Conservation (phyloP, 441 rosid species). For the Erysimum cheiri region DNA sequence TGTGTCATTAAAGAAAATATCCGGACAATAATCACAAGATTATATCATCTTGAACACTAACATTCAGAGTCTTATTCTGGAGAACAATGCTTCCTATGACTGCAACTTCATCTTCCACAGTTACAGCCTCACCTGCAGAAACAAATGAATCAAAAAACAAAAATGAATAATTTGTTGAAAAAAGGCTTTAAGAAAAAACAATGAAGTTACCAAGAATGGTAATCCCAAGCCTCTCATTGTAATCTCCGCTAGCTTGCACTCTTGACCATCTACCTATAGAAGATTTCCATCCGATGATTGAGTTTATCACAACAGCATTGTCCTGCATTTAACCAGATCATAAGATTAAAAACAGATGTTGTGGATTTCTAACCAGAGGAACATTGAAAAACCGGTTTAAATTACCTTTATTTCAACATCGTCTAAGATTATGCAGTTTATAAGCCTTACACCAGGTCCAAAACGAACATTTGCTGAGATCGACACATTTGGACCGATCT, state of each 20-base stretch:
- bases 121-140: slow-evolving; percentile 73
- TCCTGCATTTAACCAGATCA: slow-evolving; percentile 50
- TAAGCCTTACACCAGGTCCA: slow-evolving; percentile 92
- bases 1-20: not conserved
- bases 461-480: slow-evolving; percentile 93
- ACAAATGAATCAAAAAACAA: slow-evolving; percentile 35
- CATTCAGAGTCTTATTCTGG: slow-evolving; percentile 63
- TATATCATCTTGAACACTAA: slow-evolving; percentile 71
- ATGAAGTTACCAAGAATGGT: slow-evolving; percentile 65
- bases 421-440: slow-evolving; percentile 76
- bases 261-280: slow-evolving; percentile 82
- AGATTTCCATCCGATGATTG: slow-evolving; percentile 85
- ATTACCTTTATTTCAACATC: slow-evolving; percentile 71
- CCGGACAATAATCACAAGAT: slow-evolving; percentile 49
- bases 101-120: slow-evolving; percentile 77
- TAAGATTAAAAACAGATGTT: slow-evolving; percentile 2
- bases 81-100: slow-evolving; percentile 80
- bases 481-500: slow-evolving; percentile 93
- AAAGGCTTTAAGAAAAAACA: not conserved
- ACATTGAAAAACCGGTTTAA: not conserved
- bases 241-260: slow-evolving; percentile 81
- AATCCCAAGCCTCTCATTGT: slow-evolving; percentile 73
- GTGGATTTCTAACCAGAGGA: not conserved
- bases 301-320: slow-evolving; percentile 73
- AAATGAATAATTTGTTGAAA: not conserved